A percentile compares a stretch with the other conserved stretches of the same genome.
phyloP scores from a whole-genome alignment of 2,329 filamentous ascomycete genomes.

The Neofusicoccum laricinum region DNA sequence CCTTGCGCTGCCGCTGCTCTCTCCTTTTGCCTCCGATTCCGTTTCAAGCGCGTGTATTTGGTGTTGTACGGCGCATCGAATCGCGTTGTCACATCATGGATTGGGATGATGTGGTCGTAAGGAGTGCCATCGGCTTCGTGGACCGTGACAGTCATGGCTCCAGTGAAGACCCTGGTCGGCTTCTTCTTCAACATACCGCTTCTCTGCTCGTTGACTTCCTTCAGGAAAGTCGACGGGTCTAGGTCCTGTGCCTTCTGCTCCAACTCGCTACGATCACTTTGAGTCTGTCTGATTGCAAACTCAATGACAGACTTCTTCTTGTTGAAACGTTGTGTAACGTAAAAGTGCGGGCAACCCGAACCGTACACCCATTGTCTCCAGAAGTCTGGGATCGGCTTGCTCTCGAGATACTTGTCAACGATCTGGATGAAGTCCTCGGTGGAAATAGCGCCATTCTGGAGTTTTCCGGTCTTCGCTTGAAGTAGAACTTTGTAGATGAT shows the following conservation, averaged over 20 bases:
- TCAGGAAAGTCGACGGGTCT: conserved; percentile 73
- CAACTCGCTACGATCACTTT: conserved; percentile 34
- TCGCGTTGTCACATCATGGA: conserved; percentile 79
- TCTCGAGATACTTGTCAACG: conserved; percentile 86
- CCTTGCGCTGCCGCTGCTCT: conserved; percentile 63
- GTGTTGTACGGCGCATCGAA: conserved; percentile 98
- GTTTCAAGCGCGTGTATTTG: conserved; percentile 95
- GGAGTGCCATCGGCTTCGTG: conserved; percentile 97
- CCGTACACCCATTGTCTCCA: conserved; percentile 92
- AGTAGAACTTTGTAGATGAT: conserved; percentile 84
- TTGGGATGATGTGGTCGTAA: conserved; percentile 96
- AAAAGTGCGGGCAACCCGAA: conserved; percentile 83
- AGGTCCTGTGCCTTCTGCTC: conserved; percentile 43
- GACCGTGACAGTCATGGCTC: conserved; percentile 95
- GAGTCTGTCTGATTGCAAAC: conserved; percentile 79
- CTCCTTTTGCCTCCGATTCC: conserved; percentile 79
- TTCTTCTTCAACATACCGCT: conserved; percentile 34
- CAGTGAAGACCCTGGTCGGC: conserved; percentile 75
- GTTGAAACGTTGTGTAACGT: conserved; percentile 87
- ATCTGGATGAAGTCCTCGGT: conserved; percentile 74
- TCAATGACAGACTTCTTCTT: conserved; percentile 96
- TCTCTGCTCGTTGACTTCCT: conserved; percentile 70
- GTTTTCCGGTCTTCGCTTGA: conserved; percentile 77
- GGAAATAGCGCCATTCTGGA: conserved; percentile 67
- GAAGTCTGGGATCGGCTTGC: conserved; percentile 52